Evolutionary conservation across 306 rosid species (phyloP).

Genomic region (Carpinus fangiana): DNA sequence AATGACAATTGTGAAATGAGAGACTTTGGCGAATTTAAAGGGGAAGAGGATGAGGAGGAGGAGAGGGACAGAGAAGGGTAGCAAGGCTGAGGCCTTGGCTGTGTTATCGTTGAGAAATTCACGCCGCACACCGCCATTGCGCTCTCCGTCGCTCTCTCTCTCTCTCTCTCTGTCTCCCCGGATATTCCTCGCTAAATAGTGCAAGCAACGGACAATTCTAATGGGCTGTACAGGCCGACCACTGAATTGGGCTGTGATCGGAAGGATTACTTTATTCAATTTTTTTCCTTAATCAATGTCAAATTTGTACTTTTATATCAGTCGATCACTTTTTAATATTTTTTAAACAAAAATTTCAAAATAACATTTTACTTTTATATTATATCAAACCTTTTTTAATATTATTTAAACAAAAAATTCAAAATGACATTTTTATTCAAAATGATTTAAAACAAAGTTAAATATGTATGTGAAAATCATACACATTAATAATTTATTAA

Average conservation of each 20-base stretch:
- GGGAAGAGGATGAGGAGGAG: neutral
- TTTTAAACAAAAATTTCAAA: too few relatives aligned
- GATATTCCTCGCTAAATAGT: neutral
- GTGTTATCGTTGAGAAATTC: slow-evolving; percentile 18
- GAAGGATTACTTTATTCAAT: too few relatives aligned
- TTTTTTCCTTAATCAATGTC: too few relatives aligned
- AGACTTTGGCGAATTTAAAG: slow-evolving; percentile 4
- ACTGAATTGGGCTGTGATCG: neutral
- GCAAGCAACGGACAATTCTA: neutral
- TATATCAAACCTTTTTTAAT: too few relatives aligned
- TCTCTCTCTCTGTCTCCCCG: neutral
- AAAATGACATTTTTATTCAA: too few relatives aligned
- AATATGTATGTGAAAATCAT: too few relatives aligned
- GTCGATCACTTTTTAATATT: too few relatives aligned
- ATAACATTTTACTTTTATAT: too few relatives aligned
- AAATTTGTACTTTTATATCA: too few relatives aligned
- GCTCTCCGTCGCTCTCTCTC: neutral
- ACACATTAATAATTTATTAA: too few relatives aligned
- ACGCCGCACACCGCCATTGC: slow-evolving; percentile 36
- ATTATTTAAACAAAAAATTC: too few relatives aligned
- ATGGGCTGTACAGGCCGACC: neutral
- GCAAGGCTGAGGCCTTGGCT: slow-evolving; percentile 17
- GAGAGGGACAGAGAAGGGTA: slow-evolving; percentile 7
- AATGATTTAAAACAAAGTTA: too few relatives aligned
- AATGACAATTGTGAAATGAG: slow-evolving; percentile 28